phyloP scores from a whole-genome alignment of 129 eudicot genomes.

The Flaveria robusta region DNA sequence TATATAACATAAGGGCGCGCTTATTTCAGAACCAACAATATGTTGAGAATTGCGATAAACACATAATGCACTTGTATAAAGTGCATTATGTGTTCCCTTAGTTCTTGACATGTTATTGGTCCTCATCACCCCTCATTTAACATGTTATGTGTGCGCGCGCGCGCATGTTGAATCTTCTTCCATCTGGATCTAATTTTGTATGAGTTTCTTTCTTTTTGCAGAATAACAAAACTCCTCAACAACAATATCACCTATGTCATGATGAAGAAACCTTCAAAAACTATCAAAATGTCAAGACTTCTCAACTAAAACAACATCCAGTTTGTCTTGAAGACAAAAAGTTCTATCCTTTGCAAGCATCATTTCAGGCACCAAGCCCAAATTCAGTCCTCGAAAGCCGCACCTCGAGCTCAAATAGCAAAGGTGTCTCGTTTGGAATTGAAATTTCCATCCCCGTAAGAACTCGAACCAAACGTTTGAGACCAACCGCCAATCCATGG shows the following conservation, averaged over 20 bases:
- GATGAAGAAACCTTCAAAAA: conserved; percentile 20
- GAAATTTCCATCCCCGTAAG: conserved; percentile 45
- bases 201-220: conserved; percentile 7
- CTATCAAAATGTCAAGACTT: conserved; percentile 15
- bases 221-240: conserved; percentile 31
- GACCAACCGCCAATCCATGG: conserved; percentile 53
- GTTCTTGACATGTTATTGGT: too few species aligned
- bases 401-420: conserved; percentile 53
- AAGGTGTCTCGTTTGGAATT: conserved; percentile 39
- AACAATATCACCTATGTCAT: conserved; percentile 12
- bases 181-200: background rate
- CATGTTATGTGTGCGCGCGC: background rate
- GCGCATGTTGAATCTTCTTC: background rate
- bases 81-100: too few species aligned
- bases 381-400: conserved; percentile 73
- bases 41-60: too few species aligned
- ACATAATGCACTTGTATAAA: too few species aligned
- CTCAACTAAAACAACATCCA: conserved; percentile 38
- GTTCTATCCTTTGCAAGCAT: conserved; percentile 28
- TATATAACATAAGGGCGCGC: background rate
- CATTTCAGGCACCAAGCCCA: conserved; percentile 63
- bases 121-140: background rate
- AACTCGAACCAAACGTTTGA: conserved; percentile 61
- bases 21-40: too few species aligned
- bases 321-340: conserved; percentile 28